These are phyloP conservation scores for Tolypocladium guangdongense DNA, from an alignment of 2,329 filamentous ascomycete species.

Conservation along the genomic window DNA sequence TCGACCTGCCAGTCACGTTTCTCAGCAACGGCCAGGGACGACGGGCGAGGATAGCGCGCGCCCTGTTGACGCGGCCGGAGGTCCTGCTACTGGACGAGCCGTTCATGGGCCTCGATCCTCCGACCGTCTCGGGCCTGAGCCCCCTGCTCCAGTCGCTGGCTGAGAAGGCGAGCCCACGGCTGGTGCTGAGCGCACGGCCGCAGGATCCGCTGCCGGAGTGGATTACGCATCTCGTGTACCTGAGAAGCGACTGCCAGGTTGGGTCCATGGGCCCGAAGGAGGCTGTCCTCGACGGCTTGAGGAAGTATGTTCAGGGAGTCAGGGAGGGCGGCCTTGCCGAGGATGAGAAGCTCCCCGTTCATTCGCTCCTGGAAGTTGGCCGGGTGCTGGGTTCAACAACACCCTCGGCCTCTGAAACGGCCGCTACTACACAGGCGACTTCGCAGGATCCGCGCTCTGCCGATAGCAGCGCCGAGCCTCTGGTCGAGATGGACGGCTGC, in stretches of 20 bases:
- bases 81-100: constrained; percentile 83
- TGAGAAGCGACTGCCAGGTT: constrained; percentile 57
- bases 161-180: constrained; percentile 51
- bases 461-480: constrained; percentile 43
- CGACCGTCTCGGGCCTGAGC: constrained; percentile 62
- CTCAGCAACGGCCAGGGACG: constrained; percentile 90
- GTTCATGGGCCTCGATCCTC: constrained; percentile 91
- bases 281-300: constrained; percentile 45
- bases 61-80: constrained; percentile 67
- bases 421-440: constrained; percentile 2
- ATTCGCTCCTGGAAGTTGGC: constrained; percentile 39
- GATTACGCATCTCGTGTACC: constrained; percentile 74
- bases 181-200: constrained; percentile 69
- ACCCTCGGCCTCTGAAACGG: constrained; percentile 2
- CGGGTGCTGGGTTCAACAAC: constrained; percentile 25
- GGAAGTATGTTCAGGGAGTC: constrained; percentile 35
- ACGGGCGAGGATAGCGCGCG: constrained; percentile 77
- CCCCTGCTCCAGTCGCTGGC: constrained; percentile 60
- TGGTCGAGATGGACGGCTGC: constrained; percentile 84
- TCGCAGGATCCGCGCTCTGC: constrained; percentile 10
- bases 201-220: constrained; percentile 83
- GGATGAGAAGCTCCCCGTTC: constrained; percentile 36
- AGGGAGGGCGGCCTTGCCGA: constrained; percentile 31
- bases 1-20: constrained; percentile 77
- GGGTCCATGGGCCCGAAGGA: constrained; percentile 54